These are phyloP conservation scores for Amphibolis antarctica DNA, from an alignment of 106 monocot genomes.

Conservation along the genomic window DNA sequence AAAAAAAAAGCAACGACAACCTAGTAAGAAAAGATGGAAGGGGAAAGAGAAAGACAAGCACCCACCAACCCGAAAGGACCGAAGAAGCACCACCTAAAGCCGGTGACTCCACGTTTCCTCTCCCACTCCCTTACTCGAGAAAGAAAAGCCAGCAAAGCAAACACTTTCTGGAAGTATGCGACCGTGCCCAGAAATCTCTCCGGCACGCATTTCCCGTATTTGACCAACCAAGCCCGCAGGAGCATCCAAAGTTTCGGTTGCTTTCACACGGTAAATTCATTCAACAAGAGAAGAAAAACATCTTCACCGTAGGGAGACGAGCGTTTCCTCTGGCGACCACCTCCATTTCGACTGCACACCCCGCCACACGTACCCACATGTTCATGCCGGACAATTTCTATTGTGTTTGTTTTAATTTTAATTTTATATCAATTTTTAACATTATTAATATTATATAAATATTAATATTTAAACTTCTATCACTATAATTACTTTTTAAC, in stretches of 20 bases:
- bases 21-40: not conserved
- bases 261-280: not conserved
- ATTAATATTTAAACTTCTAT: too few species aligned
- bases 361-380: too few species aligned
- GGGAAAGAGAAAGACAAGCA: not conserved
- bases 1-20: not conserved
- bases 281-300: not conserved
- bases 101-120: not conserved
- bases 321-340: too few species aligned
- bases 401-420: too few species aligned
- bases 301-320: not conserved
- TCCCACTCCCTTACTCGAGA: not conserved
- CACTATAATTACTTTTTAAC: too few species aligned
- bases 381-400: too few species aligned
- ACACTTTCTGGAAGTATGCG: slow-evolving; percentile 7
- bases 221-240: not conserved
- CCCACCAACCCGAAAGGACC: not conserved
- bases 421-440: too few species aligned
- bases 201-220: not conserved
- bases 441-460: too few species aligned
- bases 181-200: slow-evolving; percentile 2
- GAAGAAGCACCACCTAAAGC: not conserved
- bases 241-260: not conserved
- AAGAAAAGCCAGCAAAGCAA: not conserved
- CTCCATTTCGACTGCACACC: too few species aligned